Evolutionary conservation across 2,329 filamentous ascomycete species (phyloP), one percentile per base, ranked within the genome.

Genomic region (Keithomyces neogunnii): DNA sequence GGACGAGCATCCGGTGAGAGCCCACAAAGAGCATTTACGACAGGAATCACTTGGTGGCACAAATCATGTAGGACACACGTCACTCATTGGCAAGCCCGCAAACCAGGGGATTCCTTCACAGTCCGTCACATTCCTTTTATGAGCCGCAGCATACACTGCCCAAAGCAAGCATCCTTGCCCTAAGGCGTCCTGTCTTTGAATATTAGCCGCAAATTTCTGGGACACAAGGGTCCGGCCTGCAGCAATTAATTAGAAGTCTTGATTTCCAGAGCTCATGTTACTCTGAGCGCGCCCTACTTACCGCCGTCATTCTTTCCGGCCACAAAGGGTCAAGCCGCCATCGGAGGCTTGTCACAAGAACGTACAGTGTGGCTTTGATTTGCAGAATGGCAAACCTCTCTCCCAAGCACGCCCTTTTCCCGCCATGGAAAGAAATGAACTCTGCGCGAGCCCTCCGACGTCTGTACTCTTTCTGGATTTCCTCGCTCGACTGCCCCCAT

Each of bases 401-500:
- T 1, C 71, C 71, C 31, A 73, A 55, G 54, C 71, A 73, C 4
- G 66, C 66, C 42, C 71, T 59, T 10, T 62, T 59, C 4, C 69
- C 69, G 9, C 69, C 69, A 46, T 73, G 69, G 52, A 73, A 73
- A 28, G 66, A 66, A 51, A 73, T 69, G 53, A 72, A 72, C 30
- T 66, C 63, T 19, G 65, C 68, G 47, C 64, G 66, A 7, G 62
- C 63, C 30, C 65, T 66, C 4, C 63, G 65, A 13, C 62, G 62
- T 9, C 70, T 62, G 48, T 66, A 71, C 7, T 62, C 48, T 3
- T 59, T 58, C 44, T 61, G 63, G 51, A 73, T 69, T 8, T 67
- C 64, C n/a, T 66, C 58, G 48, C 60, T 53, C 26, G 59, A 60
- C 10, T 45, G 42, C 5, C 69, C 69, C 69, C 71, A 74, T 10